Conservation (phyloP, 352 stramenopile species). For the Plasmopara halstedii region DNA sequence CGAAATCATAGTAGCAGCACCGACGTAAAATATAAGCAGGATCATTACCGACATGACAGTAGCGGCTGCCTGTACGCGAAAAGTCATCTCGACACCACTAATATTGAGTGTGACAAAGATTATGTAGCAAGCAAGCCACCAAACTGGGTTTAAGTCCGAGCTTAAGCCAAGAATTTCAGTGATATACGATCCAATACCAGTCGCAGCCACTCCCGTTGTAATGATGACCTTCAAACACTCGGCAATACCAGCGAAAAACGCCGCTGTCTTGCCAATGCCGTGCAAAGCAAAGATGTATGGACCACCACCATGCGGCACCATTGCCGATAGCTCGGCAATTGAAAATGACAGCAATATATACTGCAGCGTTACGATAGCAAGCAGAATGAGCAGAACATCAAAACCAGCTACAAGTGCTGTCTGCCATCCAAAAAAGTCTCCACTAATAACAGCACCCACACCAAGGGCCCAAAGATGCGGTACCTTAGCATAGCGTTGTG, state of each 20-base stretch:
- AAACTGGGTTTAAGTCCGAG: constrained; percentile 33
- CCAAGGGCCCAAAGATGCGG: constrained; percentile 59
- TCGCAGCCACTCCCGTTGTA: constrained; percentile 40
- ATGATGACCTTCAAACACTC: constrained; percentile 62
- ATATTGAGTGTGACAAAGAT: constrained; percentile 59
- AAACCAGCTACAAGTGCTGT: constrained; percentile 53
- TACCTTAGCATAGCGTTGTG: constrained; percentile 48
- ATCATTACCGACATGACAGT: constrained; percentile 46
- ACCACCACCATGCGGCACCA: constrained; percentile 46
- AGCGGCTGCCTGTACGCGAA: constrained; percentile 54
- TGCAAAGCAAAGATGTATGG: constrained; percentile 69
- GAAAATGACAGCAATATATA: constrained; percentile 72
- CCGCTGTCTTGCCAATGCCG: constrained; percentile 32
- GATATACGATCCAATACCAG: constrained; percentile 35
- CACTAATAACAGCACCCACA: constrained; percentile 33
- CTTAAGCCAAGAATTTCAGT: constrained; percentile 35
- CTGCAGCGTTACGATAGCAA: constrained; percentile 54
- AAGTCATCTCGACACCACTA: constrained; percentile 47
- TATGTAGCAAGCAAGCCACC: constrained; percentile 44
- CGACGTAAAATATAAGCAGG: constrained; percentile 53
- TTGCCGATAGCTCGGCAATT: constrained; percentile 64
- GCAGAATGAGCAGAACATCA: constrained; percentile 50
- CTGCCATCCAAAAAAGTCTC: constrained; percentile 74
- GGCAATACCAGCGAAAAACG: constrained; percentile 51
- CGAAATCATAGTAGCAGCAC: constrained; percentile 34